Conservation (phyloP, 495 filamentous ascomycete species). For the Xylaria bambusicola region DNA sequence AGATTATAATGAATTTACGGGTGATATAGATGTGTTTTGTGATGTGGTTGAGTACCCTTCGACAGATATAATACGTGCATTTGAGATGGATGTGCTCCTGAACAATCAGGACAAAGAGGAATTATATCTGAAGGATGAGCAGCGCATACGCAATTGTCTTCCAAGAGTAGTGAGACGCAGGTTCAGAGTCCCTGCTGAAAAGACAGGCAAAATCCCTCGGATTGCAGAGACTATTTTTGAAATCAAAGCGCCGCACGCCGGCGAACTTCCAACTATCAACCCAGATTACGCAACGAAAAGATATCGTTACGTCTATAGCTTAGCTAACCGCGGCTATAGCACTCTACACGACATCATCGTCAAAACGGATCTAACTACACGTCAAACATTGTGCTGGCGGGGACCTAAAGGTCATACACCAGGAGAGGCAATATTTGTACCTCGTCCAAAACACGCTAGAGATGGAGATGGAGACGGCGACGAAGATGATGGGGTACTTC, state of each 20-base stretch:
- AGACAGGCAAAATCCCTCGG: neutral
- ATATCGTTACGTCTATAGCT: slow-evolving; percentile 67
- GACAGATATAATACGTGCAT: slow-evolving; percentile 53
- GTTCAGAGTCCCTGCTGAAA: slow-evolving; percentile 38
- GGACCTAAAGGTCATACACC: slow-evolving; percentile 63
- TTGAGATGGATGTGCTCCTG: slow-evolving; percentile 64
- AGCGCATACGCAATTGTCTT: slow-evolving; percentile 38
- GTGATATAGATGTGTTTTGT: slow-evolving; percentile 53
- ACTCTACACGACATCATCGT: slow-evolving; percentile 66
- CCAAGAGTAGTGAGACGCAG: slow-evolving; percentile 48
- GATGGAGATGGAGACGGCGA: slow-evolving; percentile 27
- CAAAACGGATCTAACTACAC: slow-evolving; percentile 65
- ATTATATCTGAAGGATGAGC: slow-evolving; percentile 34
- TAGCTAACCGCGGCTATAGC: slow-evolving; percentile 57
- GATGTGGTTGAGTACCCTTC: slow-evolving; percentile 60
- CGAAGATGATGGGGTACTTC: slow-evolving; percentile 72
- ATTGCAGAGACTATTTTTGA: slow-evolving; percentile 38
- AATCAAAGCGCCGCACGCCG: slow-evolving; percentile 40
- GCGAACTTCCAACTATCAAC: slow-evolving; percentile 72
- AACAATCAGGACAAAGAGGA: slow-evolving; percentile 32
- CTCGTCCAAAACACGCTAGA: slow-evolving; percentile 41
- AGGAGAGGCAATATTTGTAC: slow-evolving; percentile 74
- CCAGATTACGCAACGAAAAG: slow-evolving; percentile 51
- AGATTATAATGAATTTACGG: slow-evolving; percentile 39
- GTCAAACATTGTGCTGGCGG: slow-evolving; percentile 54